These are phyloP conservation scores for Coemansia sp. DNA, from an alignment of 192 early-diverging fungal species.

Conservation along the genomic window DNA sequence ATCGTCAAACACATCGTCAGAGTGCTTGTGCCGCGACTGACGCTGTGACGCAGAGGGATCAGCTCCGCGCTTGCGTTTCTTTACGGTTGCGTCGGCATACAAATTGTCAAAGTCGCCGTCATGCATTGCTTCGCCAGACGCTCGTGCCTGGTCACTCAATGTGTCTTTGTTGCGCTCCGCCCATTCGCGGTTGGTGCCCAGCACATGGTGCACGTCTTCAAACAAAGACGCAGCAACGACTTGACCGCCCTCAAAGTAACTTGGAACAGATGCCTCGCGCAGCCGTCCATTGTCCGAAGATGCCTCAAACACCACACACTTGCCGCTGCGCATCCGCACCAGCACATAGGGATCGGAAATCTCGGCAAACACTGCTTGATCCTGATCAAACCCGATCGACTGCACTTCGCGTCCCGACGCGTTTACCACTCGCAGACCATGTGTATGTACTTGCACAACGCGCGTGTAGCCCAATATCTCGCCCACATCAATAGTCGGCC, in stretches of 20 bases:
- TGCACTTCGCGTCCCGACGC: conserved; percentile 44
- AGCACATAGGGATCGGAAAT: conserved; percentile 83
- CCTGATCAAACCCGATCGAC: conserved; percentile 12
- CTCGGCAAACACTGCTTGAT: conserved; percentile 64
- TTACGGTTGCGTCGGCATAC: conserved; percentile 28
- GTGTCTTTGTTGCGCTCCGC: conserved; percentile 29
- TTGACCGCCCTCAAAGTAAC: neutral
- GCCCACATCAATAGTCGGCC: conserved; percentile 76
- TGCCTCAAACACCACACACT: conserved; percentile 60
- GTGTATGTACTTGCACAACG: conserved; percentile 82
- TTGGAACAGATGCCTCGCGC: conserved; percentile 11
- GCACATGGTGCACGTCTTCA: conserved; percentile 29
- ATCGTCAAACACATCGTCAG: conserved; percentile 26
- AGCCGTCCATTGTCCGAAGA: conserved; percentile 52
- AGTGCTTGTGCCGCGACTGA: conserved; percentile 14
- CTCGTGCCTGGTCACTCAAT: conserved; percentile 8
- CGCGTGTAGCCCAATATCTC: conserved; percentile 66
- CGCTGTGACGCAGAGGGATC: conserved; percentile 6
- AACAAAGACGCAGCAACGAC: conserved; percentile 36
- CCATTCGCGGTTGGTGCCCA: conserved; percentile 34
- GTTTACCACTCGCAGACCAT: conserved; percentile 71
- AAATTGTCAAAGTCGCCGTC: conserved; percentile 41
- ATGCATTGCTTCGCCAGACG: neutral
- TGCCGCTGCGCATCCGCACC: conserved; percentile 64
- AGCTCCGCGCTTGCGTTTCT: conserved; percentile 19